Conservation (phyloP, 2,329 filamentous ascomycete genomes). For the Colletotrichum echinochloae region DNA sequence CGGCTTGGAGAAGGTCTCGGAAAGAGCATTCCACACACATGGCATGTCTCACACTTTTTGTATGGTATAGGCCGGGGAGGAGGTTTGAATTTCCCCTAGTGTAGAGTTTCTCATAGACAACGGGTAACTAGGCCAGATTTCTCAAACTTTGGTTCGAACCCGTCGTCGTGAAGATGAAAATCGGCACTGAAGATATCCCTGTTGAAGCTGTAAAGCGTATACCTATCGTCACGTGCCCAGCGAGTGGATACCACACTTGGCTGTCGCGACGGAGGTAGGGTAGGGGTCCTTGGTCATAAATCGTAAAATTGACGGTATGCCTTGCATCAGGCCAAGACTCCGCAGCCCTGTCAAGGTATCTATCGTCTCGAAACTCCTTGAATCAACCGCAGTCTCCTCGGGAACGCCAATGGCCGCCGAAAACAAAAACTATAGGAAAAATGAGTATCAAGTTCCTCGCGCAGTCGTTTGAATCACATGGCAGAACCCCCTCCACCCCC, state of each 20-base stretch:
- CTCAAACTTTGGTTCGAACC: background rate
- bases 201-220: background rate
- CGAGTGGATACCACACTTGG: background rate
- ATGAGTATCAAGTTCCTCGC: background rate
- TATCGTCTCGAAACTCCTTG: background rate
- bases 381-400: background rate
- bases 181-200: background rate
- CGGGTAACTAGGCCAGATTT: background rate
- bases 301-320: background rate
- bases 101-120: conserved; percentile 30
- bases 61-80: conserved; percentile 30
- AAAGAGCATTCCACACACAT: conserved; percentile 3
- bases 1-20: conserved; percentile 31
- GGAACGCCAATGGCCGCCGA: background rate
- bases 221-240: background rate
- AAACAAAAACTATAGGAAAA: background rate
- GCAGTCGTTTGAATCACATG: background rate
- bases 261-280: too few relatives aligned
- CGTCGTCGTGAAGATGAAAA: background rate
- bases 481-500: background rate
- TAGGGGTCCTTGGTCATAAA: conserved; percentile 4
- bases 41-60: conserved; percentile 31
- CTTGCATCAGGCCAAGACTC: background rate
- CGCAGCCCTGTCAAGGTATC: background rate
- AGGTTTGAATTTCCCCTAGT: conserved; percentile 23